Base-by-base conservation (phyloP, 176 grass and related monocot species). In the Carex parvula region DNA sequence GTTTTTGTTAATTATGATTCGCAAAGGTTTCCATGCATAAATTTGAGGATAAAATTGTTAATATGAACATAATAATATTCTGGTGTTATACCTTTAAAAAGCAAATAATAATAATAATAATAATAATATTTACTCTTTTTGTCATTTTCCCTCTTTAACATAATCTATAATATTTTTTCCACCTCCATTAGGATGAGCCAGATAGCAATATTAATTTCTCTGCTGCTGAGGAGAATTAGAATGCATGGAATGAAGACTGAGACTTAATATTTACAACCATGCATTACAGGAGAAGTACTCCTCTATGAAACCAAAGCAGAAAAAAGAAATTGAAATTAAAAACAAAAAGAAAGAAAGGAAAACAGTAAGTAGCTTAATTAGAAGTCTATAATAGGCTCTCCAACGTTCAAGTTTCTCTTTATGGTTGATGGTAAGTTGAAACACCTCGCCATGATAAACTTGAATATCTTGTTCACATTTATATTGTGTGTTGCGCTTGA, bases 401-500 rank as follows among this genome's bases (percentile, higher is more conserved):
- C 97, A 75, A 99, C 78, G 44, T 89, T 99, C 79, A 99, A 85
- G 85, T 99, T 99, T 33, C 97, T 88, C 93, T 99, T 88, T 29
- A 99, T 80, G 22, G 89, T 95, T 86, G 89, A 96, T 44, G 91
- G 93, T 33, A 96, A 86, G 87, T 92, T 91, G 88, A 99, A 99
- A 75, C 91, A 79, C 88, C 92, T 96, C 39, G 97, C 97, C 77
- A 85, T 94, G 60, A 99, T 91, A 79, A 96, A 99, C 87, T 99
- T 99, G 90, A 99, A 96, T 81, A 99, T 96, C 85, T 95, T 99
- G 91, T 96, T 99, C 83, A 99, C 97, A 83, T 99, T 99, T 81
- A 99, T 96, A 70, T 94, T 99, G 87, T 99, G 97, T 73, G 83
- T 99, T 62, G 91, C 71, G 85, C 97, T 99, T 9, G 97, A 96